These are phyloP conservation scores for Adansonia rubrostipa DNA, from an alignment of 441 rosid genomes.

Conservation along the genomic window DNA sequence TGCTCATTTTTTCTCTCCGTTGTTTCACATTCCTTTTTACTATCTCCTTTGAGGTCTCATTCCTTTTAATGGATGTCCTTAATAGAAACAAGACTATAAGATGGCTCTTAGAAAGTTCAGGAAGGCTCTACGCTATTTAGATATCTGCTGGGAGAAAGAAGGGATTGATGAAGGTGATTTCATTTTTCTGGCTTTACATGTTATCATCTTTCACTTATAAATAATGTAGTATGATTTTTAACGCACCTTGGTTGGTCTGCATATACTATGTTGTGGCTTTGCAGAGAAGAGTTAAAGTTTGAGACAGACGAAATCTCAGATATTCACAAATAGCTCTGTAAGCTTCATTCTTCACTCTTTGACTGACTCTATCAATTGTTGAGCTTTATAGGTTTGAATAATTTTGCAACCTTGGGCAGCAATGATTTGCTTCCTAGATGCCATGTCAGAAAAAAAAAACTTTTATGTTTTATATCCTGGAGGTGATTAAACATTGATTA, in stretches of 20 bases:
- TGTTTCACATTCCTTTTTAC: background rate
- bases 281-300: slow-evolving; percentile 75
- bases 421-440: background rate
- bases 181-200: slow-evolving; percentile 2
- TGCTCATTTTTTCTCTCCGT: background rate
- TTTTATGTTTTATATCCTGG: background rate
- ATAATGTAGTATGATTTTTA: background rate
- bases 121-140: slow-evolving; percentile 87
- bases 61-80: background rate
- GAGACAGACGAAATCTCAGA: slow-evolving; percentile 89
- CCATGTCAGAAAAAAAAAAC: background rate
- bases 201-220: background rate
- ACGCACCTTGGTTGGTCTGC: slow-evolving; percentile 8
- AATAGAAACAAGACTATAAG: slow-evolving; percentile 84
- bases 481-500: background rate
- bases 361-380: background rate
- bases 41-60: background rate
- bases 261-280: slow-evolving; percentile 27
- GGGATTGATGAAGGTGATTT: slow-evolving; percentile 84
- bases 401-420: background rate
- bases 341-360: slow-evolving; percentile 35
- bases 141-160: slow-evolving; percentile 97
- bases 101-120: slow-evolving; percentile 94
- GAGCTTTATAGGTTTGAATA: slow-evolving; percentile 8
- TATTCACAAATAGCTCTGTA: slow-evolving; percentile 92